Conservation (phyloP, 192 early-diverging fungal genomes). For the Podila minutissima region DNA sequence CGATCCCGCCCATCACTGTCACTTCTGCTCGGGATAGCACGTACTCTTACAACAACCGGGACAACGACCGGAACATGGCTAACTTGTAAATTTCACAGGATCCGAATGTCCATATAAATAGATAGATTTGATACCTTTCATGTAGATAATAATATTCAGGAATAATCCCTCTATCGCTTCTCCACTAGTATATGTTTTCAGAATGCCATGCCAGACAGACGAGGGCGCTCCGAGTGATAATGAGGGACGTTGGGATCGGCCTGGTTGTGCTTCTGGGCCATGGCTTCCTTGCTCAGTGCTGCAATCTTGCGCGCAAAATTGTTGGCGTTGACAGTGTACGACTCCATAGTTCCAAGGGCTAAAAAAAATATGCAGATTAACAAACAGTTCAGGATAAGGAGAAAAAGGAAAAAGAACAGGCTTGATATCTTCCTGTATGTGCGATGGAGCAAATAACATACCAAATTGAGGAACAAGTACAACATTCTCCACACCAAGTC, state of each 20-base stretch:
- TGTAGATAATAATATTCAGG: neutral
- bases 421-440: neutral
- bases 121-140: neutral
- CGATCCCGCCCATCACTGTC: conserved; percentile 25
- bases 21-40: conserved; percentile 8
- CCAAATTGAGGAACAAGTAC: conserved; percentile 41
- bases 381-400: too few relatives aligned
- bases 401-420: too few relatives aligned
- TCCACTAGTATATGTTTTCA: neutral
- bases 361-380: neutral
- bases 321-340: conserved; percentile 34
- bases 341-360: conserved; percentile 42
- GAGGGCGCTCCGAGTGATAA: conserved; percentile 25
- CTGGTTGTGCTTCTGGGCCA: conserved; percentile 6
- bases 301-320: conserved; percentile 34
- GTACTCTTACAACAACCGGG: neutral
- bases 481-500: conserved; percentile 43
- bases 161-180: neutral
- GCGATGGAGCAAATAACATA: conserved; percentile 10
- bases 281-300: conserved; percentile 30
- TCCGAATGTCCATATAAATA: neutral
- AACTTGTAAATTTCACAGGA: neutral
- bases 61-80: neutral
- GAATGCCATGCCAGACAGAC: conserved; percentile 27
- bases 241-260: conserved; percentile 31